Evolutionary conservation across 2,329 filamentous ascomycete genomes (phyloP).

Genomic region (Trichoderma cornu-damae): DNA sequence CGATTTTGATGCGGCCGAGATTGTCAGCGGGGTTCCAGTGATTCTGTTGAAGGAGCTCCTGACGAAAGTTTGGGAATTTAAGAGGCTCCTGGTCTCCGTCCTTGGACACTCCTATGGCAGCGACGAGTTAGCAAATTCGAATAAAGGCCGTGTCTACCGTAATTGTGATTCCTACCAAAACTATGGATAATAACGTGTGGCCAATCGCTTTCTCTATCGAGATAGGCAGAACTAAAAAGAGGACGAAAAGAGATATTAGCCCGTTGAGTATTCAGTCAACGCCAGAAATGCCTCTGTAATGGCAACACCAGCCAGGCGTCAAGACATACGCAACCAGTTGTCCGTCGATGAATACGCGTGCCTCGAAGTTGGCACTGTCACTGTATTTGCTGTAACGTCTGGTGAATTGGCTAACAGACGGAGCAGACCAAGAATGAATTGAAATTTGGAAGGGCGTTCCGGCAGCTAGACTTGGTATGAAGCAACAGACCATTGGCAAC

Average conservation of each 20-base stretch:
- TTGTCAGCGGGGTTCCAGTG: slow-evolving; percentile 69
- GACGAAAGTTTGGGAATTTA: slow-evolving; percentile 67
- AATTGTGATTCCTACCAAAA: slow-evolving; percentile 34
- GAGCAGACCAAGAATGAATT: slow-evolving; percentile 66
- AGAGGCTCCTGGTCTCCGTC: slow-evolving; percentile 57
- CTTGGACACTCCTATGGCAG: slow-evolving; percentile 44
- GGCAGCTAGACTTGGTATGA: slow-evolving; percentile 58
- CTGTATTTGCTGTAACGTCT: slow-evolving; percentile 51
- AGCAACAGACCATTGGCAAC: slow-evolving; percentile 65
- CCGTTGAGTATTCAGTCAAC: neutral
- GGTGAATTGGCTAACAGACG: slow-evolving; percentile 53
- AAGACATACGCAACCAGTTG: slow-evolving; percentile 50
- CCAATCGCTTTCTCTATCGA: slow-evolving; percentile 47
- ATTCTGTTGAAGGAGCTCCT: slow-evolving; percentile 61
- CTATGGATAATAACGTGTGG: slow-evolving; percentile 46
- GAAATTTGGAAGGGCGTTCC: slow-evolving; percentile 64
- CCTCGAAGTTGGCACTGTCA: slow-evolving; percentile 57
- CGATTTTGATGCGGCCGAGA: slow-evolving; percentile 67
- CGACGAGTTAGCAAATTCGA: neutral
- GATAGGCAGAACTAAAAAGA: slow-evolving; percentile 46
- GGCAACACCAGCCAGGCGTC: neutral
- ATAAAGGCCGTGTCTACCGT: neutral
- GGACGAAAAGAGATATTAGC: neutral
- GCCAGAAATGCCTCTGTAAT: too few relatives aligned
- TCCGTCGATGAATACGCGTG: slow-evolving; percentile 65